Percentiles rank a stretch among this genome's conserved stretches.
phyloP scores from a whole-genome alignment of 169 alveolate species.

The Eimeria maxima region DNA sequence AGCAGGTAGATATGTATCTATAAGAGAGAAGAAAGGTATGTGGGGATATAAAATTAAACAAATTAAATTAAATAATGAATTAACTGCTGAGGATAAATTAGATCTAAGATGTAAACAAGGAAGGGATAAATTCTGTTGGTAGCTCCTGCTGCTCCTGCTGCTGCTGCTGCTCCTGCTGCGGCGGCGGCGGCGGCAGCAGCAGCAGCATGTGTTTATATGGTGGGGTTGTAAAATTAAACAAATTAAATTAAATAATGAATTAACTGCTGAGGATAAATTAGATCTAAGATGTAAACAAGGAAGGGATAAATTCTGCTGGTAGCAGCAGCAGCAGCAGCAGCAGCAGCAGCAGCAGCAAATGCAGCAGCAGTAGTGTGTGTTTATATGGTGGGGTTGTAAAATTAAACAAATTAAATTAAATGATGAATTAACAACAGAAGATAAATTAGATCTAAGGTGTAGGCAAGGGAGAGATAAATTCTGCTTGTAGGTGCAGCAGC shows the following conservation, averaged over 20 bases:
- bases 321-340: constrained; percentile 10
- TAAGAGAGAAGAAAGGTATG: constrained; percentile 87
- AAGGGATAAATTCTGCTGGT: no score
- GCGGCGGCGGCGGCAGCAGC: neutral
- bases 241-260: no score
- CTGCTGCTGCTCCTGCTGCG: neutral
- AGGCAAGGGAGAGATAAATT: no score
- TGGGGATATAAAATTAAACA: constrained; percentile 84
- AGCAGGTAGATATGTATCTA: constrained; percentile 53
- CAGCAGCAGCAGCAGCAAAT: neutral
- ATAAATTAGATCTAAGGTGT: no score
- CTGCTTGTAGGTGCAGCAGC: no score
- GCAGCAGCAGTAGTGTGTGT: neutral
- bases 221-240: no score
- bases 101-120: constrained; percentile 87
- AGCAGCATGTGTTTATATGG: no score
- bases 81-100: constrained; percentile 88
- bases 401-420: no score
- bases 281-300: no score
- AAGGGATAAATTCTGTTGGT: constrained; percentile 90
- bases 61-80: constrained; percentile 51
- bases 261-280: no score
- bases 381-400: no score
- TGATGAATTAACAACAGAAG: no score
- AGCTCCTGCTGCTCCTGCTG: neutral